phyloP scores from a whole-genome alignment of 2,329 filamentous ascomycete species.

The Fusarium sulawesiense region DNA sequence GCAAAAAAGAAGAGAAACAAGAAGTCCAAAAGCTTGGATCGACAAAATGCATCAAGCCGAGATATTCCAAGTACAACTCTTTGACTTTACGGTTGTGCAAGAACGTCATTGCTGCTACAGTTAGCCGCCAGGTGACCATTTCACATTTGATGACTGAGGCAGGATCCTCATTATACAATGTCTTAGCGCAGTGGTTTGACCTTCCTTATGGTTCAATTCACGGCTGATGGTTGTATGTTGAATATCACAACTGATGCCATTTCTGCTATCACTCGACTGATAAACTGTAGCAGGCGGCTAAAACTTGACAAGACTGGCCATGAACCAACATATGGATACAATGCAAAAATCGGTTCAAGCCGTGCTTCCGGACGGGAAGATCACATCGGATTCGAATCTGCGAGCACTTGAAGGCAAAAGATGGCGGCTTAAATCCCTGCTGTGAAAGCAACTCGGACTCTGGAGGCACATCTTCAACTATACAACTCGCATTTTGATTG shows the following conservation, averaged over 20 bases:
- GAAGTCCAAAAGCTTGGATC: background rate
- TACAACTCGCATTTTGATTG: slow-evolving; percentile 40
- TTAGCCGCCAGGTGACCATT: slow-evolving; percentile 1
- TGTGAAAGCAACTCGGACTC: slow-evolving; percentile 19
- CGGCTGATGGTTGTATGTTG: slow-evolving; percentile 1
- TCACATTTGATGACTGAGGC: background rate
- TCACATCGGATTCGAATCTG: slow-evolving; percentile 28
- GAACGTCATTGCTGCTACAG: background rate
- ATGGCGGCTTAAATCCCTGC: slow-evolving; percentile 25
- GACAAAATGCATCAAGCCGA: background rate
- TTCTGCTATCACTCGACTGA: slow-evolving; percentile 31
- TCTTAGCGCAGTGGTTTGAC: background rate
- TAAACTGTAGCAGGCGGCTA: slow-evolving; percentile 33
- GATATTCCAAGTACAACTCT: background rate
- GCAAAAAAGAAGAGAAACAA: background rate
- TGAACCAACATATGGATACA: background rate
- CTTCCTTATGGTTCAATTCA: slow-evolving; percentile 5
- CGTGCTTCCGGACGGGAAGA: slow-evolving; percentile 8
- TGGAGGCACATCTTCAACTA: slow-evolving; percentile 33
- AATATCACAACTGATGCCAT: slow-evolving; percentile 30
- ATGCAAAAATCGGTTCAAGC: slow-evolving; percentile 2
- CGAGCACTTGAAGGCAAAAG: slow-evolving; percentile 26
- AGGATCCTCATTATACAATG: background rate
- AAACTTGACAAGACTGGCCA: slow-evolving; percentile 23
- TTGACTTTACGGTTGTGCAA: background rate